phyloP scores from a whole-genome alignment of 1,284 basidiomycete genomes.

The Irpex sp. region DNA sequence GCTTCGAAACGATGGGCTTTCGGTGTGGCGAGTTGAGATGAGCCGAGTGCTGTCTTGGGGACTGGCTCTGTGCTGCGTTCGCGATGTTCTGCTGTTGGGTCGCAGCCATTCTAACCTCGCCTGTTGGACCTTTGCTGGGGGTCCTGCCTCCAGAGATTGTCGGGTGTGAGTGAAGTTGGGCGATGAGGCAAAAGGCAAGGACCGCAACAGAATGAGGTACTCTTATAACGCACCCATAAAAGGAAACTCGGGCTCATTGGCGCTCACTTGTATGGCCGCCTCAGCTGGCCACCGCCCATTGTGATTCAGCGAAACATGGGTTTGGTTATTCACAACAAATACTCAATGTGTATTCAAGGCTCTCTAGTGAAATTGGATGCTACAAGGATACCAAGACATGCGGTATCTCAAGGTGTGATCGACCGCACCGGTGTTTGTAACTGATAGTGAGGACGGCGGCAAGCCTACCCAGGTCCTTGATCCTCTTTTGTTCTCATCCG shows the following conservation, averaged over 20 bases:
- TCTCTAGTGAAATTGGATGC: too few species aligned
- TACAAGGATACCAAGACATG: too few species aligned
- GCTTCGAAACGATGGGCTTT: constrained; percentile 38
- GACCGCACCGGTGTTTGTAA: too few species aligned
- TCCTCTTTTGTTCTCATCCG: not conserved
- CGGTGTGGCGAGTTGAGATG: constrained; percentile 29
- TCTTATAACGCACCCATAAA: not conserved
- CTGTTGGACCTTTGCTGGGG: constrained; percentile 7
- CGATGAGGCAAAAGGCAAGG: not conserved
- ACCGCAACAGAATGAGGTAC: not conserved
- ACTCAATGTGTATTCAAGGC: too few species aligned
- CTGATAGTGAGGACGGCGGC: too few species aligned
- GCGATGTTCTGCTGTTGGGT: constrained; percentile 7
- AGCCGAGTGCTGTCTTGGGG: constrained; percentile 17
- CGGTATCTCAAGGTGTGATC: too few species aligned
- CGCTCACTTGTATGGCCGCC: not conserved
- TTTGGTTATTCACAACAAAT: too few species aligned
- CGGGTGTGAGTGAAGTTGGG: not conserved
- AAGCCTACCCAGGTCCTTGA: not conserved
- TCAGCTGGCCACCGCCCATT: not conserved
- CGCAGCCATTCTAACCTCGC: constrained; percentile 10
- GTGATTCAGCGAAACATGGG: too few species aligned
- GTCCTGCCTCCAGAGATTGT: constrained; percentile 10
- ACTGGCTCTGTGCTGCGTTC: not conserved
- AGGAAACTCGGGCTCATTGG: not conserved